A percentile compares a stretch with the other conserved stretches of the same genome.
These are phyloP conservation scores for Gossypium australe DNA, from an alignment of 345 rosid species.

Conservation along the genomic window DNA sequence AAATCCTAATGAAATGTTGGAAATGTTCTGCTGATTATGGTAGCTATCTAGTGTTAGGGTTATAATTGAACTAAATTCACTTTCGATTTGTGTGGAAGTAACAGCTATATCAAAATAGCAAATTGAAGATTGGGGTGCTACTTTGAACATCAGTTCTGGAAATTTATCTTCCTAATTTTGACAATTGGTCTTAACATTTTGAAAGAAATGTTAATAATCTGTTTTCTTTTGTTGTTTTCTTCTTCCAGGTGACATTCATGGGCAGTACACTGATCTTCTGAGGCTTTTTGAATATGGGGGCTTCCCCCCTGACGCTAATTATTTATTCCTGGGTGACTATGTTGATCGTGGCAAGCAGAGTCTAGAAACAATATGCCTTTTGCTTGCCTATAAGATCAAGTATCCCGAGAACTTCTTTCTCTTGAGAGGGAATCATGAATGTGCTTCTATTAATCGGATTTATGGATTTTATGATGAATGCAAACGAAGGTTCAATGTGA, in stretches of 20 bases:
- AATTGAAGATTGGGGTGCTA: background rate
- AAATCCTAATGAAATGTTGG: background rate
- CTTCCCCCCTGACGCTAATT: slow-evolving; percentile 81
- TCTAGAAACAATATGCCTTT: slow-evolving; percentile 72
- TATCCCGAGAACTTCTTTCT: slow-evolving; percentile 88
- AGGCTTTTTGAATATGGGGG: slow-evolving; percentile 34
- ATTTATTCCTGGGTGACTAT: slow-evolving; percentile 81
- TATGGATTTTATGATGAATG: slow-evolving; percentile 95
- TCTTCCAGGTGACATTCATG: slow-evolving; percentile 21
- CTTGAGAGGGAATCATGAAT: slow-evolving; percentile 82
- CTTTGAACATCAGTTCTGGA: background rate
- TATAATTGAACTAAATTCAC: background rate
- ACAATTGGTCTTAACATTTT: background rate
- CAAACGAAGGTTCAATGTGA: slow-evolving; percentile 79
- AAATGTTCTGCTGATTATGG: background rate
- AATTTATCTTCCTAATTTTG: background rate
- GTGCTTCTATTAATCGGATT: slow-evolving; percentile 83
- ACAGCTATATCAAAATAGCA: background rate
- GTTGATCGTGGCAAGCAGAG: slow-evolving; percentile 94
- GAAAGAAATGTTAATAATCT: background rate
- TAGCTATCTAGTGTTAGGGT: background rate
- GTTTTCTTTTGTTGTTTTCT: slow-evolving; percentile 14
- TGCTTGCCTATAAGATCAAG: slow-evolving; percentile 76
- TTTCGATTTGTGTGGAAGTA: background rate
- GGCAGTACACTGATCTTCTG: slow-evolving; percentile 3